phyloP scores from a whole-genome alignment of 805 yeast species.

The Candida sithepensis region DNA sequence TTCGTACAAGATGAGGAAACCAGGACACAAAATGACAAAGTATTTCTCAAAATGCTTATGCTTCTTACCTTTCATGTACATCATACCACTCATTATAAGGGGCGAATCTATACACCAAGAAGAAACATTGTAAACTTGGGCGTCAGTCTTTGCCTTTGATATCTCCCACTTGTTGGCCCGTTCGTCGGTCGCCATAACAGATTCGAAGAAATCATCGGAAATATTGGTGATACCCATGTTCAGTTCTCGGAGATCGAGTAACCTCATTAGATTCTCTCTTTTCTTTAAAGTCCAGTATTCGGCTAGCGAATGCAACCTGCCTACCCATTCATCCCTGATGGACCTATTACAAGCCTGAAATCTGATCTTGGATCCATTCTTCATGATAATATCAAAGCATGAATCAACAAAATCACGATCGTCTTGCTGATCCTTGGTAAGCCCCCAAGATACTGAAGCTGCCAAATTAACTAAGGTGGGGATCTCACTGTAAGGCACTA shows the following conservation, averaged over 20 bases:
- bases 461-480: slow-evolving; percentile 28
- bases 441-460: slow-evolving; percentile 30
- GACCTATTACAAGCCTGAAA: slow-evolving; percentile 52
- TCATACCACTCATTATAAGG: slow-evolving; percentile 58
- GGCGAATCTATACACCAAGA: slow-evolving; percentile 56
- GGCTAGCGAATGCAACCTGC: slow-evolving; percentile 38
- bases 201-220: slow-evolving; percentile 50
- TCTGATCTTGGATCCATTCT: slow-evolving; percentile 42
- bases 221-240: slow-evolving; percentile 49
- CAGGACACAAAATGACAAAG: slow-evolving; percentile 67
- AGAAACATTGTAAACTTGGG: slow-evolving; percentile 51
- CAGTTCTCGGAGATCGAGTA: slow-evolving; percentile 35
- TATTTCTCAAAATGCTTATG: slow-evolving; percentile 62
- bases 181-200: slow-evolving; percentile 40
- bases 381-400: slow-evolving; percentile 49
- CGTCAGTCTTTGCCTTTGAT: slow-evolving; percentile 50
- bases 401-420: slow-evolving; percentile 37
- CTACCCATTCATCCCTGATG: slow-evolving; percentile 66
- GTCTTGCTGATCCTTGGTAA: slow-evolving; percentile 12
- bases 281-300: slow-evolving; percentile 58
- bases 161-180: slow-evolving; percentile 47
- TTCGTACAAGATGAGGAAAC: slow-evolving; percentile 57
- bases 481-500: slow-evolving; percentile 27
- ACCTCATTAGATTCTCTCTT: slow-evolving; percentile 36
- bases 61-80: slow-evolving; percentile 68